phyloP scores from a whole-genome alignment of 768 basidiomycete species.

The Paxillus involutus region DNA sequence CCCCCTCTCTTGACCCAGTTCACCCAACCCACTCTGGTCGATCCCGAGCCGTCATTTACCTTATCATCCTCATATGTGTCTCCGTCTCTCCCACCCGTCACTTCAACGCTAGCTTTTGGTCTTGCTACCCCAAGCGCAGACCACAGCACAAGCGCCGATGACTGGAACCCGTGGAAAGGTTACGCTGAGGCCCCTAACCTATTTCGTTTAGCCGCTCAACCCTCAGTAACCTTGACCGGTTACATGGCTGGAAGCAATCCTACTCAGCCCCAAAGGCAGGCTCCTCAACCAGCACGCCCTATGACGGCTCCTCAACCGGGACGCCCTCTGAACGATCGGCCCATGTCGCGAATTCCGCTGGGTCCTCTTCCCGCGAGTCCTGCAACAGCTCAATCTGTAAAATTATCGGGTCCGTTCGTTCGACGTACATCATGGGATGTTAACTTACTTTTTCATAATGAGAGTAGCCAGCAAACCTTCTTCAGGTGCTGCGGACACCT shows the following conservation, averaged over 20 bases:
- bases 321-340: not conserved
- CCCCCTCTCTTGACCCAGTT: constrained; percentile 46
- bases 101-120: constrained; percentile 13
- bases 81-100: constrained; percentile 9
- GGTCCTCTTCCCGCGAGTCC: not conserved
- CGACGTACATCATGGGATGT: not conserved
- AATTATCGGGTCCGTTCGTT: constrained; percentile 16
- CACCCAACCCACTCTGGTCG: constrained; percentile 30
- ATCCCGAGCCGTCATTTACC: constrained; percentile 18
- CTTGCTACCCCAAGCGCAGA: not conserved
- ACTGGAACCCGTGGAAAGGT: constrained; percentile 26
- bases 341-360: not conserved
- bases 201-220: constrained; percentile 4
- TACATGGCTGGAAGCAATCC: not conserved
- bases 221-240: not conserved
- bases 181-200: not conserved
- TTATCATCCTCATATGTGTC: constrained; percentile 3
- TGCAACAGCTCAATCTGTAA: not conserved
- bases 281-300: not conserved
- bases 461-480: constrained; percentile 6
- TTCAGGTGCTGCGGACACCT: constrained; percentile 1
- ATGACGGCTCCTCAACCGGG: not conserved
- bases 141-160: not conserved
- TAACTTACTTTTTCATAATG: constrained; percentile 1
- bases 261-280: not conserved